Evolutionary conservation across 768 basidiomycete genomes (phyloP), one percentile per base, ranked within the genome.

Genomic region (Rossbeevera mucosa): DNA sequence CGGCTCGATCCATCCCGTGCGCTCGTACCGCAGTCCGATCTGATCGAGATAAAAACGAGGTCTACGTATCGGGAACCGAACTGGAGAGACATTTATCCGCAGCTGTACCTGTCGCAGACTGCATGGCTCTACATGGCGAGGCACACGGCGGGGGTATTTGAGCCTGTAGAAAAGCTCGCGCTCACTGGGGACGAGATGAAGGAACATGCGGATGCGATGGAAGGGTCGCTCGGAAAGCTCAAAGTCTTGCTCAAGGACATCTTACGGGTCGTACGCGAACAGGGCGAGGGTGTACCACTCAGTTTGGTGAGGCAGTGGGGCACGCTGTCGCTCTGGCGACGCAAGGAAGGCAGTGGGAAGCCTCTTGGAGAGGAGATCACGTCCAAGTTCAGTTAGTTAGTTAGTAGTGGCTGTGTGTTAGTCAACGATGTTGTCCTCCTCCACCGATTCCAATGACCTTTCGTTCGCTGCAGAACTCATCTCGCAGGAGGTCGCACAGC

Each of bases 381-480:
- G 18, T 45, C 44, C 51, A 68, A 40, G 52, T 68, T 68, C 31
- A 50, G 30, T 5, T 29, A 29, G 29, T n/a, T n/a, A n/a, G n/a
- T n/a, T n/a, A n/a, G n/a, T n/a, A 28, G 52, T 64, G 59, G 61
- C 61, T 50, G 57, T 62, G 60, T 53, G 11, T 1, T 16, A 28
- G 28, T 28, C 8, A 25, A 40, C n/a, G 47, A 61, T 64, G 54
- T 13, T 51, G 28, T 36, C 63, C 33, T 5, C 48, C 3, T 36
- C 63, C 33, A 5, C 48, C 3, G 84, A 82, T 4, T 76, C 83
- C 36, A 84, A 91, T 60, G 86, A 93, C 63, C 81, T 95, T 47
- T 74, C 91, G 57, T 94, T 94, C 71, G 72, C 85, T 25, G 72
- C 82, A 28, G 78, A 80, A 48, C 75, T 88, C 68, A 87, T 95